These are phyloP conservation scores for Coprinopsis strossmayeri DNA, from an alignment of 768 basidiomycete genomes.

Conservation along the genomic window DNA sequence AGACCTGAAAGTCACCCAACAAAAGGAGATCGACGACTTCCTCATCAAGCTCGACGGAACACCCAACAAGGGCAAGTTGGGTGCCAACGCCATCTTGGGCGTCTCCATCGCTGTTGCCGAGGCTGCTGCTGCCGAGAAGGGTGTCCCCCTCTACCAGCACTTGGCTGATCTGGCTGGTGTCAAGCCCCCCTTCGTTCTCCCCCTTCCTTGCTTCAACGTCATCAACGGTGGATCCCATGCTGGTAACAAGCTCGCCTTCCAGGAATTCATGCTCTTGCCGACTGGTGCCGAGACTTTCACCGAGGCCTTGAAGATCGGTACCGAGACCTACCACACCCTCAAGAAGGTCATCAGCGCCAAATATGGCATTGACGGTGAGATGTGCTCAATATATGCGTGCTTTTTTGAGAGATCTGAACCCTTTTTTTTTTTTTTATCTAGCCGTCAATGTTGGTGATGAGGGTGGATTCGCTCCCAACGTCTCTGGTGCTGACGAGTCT, in stretches of 20 bases:
- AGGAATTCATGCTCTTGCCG: constrained; percentile 99
- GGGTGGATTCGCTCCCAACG: constrained; percentile 99
- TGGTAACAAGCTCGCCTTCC: constrained; percentile 99
- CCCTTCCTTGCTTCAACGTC: constrained; percentile 94
- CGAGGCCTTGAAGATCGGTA: constrained; percentile 98
- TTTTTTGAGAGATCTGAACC: constrained; percentile 11
- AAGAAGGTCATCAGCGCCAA: constrained; percentile 99
- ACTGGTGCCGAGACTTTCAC: constrained; percentile 89
- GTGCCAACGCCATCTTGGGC: constrained; percentile 98
- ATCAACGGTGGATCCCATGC: constrained; percentile 99
- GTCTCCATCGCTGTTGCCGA: constrained; percentile 93
- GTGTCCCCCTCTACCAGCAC: constrained; percentile 92
- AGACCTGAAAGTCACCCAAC: constrained; percentile 75
- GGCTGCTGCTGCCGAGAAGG: constrained; percentile 93
- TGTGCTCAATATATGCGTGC: too few species aligned
- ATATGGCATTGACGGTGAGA: constrained; percentile 93
- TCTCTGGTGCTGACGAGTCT: constrained; percentile 93
- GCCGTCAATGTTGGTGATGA: constrained; percentile 99
- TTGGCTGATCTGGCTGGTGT: constrained; percentile 94
- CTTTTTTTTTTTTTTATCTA: constrained; percentile 30
- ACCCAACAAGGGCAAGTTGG: constrained; percentile 98
- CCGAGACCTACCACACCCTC: constrained; percentile 95
- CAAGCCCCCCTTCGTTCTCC: constrained; percentile 90
- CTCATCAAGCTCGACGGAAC: constrained; percentile 97
- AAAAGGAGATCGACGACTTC: constrained; percentile 96